Evolutionary conservation across 1,139 yeast genomes (phyloP).

Genomic region (Yamadazyma songkhlaensis): DNA sequence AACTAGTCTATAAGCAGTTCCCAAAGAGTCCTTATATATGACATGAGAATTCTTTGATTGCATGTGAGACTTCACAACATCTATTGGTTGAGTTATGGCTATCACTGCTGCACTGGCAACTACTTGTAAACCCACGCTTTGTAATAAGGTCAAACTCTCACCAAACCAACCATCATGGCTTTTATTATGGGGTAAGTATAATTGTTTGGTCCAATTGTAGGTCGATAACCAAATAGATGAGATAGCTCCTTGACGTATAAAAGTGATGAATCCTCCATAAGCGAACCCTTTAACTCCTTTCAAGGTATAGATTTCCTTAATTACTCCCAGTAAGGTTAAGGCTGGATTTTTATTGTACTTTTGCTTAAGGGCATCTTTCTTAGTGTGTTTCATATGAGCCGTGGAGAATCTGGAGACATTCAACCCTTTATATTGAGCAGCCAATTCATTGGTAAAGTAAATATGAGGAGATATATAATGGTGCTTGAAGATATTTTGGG

Average conservation of each 20-base stretch:
- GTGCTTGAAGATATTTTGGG: constrained; percentile 23
- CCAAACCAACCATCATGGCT: constrained; percentile 48
- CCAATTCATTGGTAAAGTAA: constrained; percentile 36
- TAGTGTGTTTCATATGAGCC: constrained; percentile 14
- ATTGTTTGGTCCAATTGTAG: constrained; percentile 73
- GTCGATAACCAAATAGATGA: constrained; percentile 83
- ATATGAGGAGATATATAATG: constrained; percentile 47
- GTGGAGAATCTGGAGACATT: constrained; percentile 24
- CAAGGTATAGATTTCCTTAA: constrained; percentile 65
- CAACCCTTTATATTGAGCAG: constrained; percentile 27
- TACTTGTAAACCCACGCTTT: constrained; percentile 52
- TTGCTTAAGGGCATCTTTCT: constrained; percentile 26
- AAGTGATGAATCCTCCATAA: constrained; percentile 79
- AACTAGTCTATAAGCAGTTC: constrained; percentile 71
- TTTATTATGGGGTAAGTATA: constrained; percentile 53
- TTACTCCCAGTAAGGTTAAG: constrained; percentile 48
- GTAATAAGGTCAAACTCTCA: constrained; percentile 37
- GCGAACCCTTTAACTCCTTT: constrained; percentile 77
- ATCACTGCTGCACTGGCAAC: constrained; percentile 67
- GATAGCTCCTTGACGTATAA: constrained; percentile 73
- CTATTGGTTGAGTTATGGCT: constrained; percentile 84
- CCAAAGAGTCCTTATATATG: constrained; percentile 63
- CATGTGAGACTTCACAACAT: constrained; percentile 84
- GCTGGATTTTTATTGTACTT: constrained; percentile 55
- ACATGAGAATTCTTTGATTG: constrained; percentile 70